Evolutionary conservation across 2,329 filamentous ascomycete species (phyloP).

Genomic region (Cytospora leucostoma): DNA sequence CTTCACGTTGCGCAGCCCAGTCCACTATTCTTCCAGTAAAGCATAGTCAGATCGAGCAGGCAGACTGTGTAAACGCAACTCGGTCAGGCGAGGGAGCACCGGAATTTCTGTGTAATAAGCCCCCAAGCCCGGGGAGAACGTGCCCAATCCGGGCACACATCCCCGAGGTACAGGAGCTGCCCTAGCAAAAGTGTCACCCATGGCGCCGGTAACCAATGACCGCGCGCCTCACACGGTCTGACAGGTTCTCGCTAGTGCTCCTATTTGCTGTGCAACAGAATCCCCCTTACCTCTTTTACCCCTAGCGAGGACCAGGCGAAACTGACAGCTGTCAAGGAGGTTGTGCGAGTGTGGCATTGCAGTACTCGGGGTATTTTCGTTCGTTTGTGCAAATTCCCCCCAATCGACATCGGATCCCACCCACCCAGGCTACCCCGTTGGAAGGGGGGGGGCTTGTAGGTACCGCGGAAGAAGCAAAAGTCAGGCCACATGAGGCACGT

Average conservation of each 20-base stretch:
- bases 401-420: not conserved
- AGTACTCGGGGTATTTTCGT: not conserved
- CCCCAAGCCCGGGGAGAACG: not conserved
- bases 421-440: not conserved
- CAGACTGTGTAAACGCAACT: too few relatives aligned
- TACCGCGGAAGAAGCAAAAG: not conserved
- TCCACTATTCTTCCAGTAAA: too few relatives aligned
- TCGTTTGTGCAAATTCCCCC: not conserved
- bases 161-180: not conserved
- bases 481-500: not conserved
- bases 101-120: not conserved
- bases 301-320: not conserved
- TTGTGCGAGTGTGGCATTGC: not conserved
- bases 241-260: slow-evolving; percentile 1
- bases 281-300: not conserved
- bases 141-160: not conserved
- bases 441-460: not conserved
- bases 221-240: slow-evolving; percentile 1
- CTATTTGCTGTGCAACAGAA: not conserved
- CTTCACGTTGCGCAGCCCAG: too few relatives aligned
- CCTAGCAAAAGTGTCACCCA: slow-evolving; percentile 3
- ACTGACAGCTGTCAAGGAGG: not conserved
- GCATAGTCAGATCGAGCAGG: too few relatives aligned
- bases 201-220: slow-evolving; percentile 14
- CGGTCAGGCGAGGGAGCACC: too few relatives aligned